These are phyloP conservation scores for Venustampulla echinocandica DNA, from an alignment of 495 filamentous ascomycete species.

Conservation along the genomic window DNA sequence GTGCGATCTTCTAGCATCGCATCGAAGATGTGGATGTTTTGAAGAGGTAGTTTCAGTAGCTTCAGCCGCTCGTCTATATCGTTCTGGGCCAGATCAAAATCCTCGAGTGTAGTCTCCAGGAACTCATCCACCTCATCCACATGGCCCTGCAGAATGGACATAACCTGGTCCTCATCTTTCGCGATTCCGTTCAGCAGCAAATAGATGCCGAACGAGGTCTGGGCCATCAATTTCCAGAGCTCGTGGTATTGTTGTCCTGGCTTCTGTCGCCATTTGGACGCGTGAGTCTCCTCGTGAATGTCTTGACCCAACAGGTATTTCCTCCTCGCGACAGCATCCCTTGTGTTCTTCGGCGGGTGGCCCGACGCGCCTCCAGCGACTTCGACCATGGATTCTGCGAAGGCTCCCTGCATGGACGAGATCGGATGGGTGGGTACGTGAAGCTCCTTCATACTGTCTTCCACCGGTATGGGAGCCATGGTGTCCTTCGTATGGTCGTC, in stretches of 20 bases:
- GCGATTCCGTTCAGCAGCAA: constrained; percentile 77
- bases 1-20: constrained; percentile 75
- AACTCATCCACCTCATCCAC: constrained; percentile 92
- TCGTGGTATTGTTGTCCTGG: constrained; percentile 64
- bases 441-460: constrained; percentile 20
- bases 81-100: constrained; percentile 70
- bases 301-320: constrained; percentile 58
- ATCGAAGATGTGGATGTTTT: constrained; percentile 78
- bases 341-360: constrained; percentile 41
- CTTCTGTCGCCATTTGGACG: constrained; percentile 64
- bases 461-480: constrained; percentile 6
- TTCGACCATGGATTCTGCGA: constrained; percentile 84
- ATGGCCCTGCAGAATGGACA: constrained; percentile 82
- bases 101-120: constrained; percentile 72
- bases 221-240: constrained; percentile 80
- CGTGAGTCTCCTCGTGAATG: constrained; percentile 50
- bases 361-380: constrained; percentile 38
- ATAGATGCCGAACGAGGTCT: constrained; percentile 90
- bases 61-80: constrained; percentile 68
- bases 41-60: constrained; percentile 72
- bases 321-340: constrained; percentile 56
- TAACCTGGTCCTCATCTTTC: constrained; percentile 77
- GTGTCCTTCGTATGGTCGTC: too few species aligned
- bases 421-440: constrained; percentile 67
- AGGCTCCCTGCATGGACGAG: constrained; percentile 76